Base-by-base conservation (phyloP, 2,329 filamentous ascomycete species). In the Botrytis tulipae region DNA sequence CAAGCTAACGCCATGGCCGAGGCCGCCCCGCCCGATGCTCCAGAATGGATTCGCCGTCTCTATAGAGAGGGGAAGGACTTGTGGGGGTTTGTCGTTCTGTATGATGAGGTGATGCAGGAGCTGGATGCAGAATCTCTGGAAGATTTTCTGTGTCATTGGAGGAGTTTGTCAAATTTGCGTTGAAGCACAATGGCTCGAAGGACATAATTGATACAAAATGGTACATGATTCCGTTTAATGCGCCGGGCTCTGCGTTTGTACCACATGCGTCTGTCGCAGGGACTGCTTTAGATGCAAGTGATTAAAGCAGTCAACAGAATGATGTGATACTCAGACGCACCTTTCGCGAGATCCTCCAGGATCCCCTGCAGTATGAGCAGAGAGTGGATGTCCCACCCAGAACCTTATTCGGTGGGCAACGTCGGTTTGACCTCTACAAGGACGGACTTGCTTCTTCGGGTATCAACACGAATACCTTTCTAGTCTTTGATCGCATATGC, bases 251-350 rank as follows among this genome's bases (percentile, higher is more conserved):
- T 48, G 9, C 1, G 1, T 22, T 10, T 10, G 3, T 25, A 48
- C 0, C 1, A 12, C 1, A 25, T 25, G 4, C 1, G 10, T 25
- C 9, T 48, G 9, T 2, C 0, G 3, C 4, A 25, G 46, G 22
- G 22, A 48, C 22, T 25, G 0, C 46, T 48, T 12, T 48, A 48
- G 4, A 48, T 48, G 4, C 3, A 48, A 48, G 40, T 42, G 12
- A 42, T 14, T 14, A 42, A 42, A 48, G 22, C 22, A 48, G 1
- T 25, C 22, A 48, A 25, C 9, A 48, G 1, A 6, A 48, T 25
- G 1, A 22, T 12, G 9, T 25, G 4, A 22, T 48, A 22, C 10
- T 51, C 1, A 51, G 46, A 25, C 1, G 1, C 46, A 4, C 22
- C 1, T 51, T 51, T 51, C 22, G 10, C 22, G 46, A 51, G 22